Evolutionary conservation across 805 yeast genomes (phyloP), one percentile per base, ranked within the genome.

Genomic region (Groenewaldozyma tartarivorans): DNA sequence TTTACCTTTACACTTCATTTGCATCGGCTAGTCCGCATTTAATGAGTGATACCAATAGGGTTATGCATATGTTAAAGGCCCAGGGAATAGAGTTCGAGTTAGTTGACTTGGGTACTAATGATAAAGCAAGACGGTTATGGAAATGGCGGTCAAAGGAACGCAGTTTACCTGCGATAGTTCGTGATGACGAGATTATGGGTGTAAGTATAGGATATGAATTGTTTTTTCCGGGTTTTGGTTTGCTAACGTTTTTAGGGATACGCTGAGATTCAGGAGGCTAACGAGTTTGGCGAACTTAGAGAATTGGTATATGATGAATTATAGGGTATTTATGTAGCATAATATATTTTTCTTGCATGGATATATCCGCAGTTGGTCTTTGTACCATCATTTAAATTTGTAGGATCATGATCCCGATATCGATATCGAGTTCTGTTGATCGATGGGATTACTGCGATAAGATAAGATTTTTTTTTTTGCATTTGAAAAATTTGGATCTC

Each of bases 21-120:
- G 90, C 95, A 0, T 94, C 94, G 20, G 77, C 77, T 41, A 94
- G 92, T 1, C 79, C 77, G 71, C 45, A 81, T 57, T 75, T 88
- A 59, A 74, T 79, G 48, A 72, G 80, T 13, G 68, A 88, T 51
- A 86, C 95, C 13, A 83, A 81, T 53, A 67, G 94, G 42, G 61
- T 88, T 43, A 73, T 72, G 9, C 80, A 86, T 0, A 83, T 87
- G 40, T 67, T 87, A 39, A 71, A 75, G 31, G 94, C 88, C 3
- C 82, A 86, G 57, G 71, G 76, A 36, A 64, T 87, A 39, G 68
- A 74, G 44, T 83, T 76, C 56, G 71, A 74, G 22, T 72, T 75
- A 55, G 75, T 82, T 43, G 96, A 87, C 56, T 63, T 86, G 39
- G 95, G 95, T 4, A 85, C 95, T 0, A 94, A 87, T 56, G 86